Base-by-base conservation (phyloP, 1,139 yeast species). In the Geotrichum australiense region DNA sequence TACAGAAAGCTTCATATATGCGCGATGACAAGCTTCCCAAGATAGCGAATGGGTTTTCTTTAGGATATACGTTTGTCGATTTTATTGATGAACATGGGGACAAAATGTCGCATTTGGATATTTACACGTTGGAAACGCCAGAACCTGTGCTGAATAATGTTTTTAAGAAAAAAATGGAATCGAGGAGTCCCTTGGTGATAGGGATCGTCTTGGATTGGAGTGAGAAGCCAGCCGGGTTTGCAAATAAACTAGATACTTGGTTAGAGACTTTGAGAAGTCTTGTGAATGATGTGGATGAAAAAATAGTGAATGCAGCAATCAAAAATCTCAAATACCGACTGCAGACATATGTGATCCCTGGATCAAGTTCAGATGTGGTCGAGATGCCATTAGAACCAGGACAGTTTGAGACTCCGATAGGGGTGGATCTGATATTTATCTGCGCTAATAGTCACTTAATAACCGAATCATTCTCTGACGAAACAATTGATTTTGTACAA, bases 401-500 rank as follows among this genome's bases (percentile, higher is more conserved):
- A 5, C 62, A 58, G 41, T 58, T 53, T 36, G 65, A 59, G 15
- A 21, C 40, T 5, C 65, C 65, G 5, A 41, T 63, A 12, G 65
- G 65, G 0, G 46, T 61, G 4, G 61, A 61, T 26, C 37, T 61
- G 12, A 27, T 59, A 34, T 46, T 61, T 4, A 53, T 55, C 16
- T 52, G 55, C 1, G 50, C 56, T 27, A 61, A 57, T 5, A 58
- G 32, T 7, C 25, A 24, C 26, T 26, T 16, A 16, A 28, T 27
- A 19, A 23, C 32, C 16, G 16, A 41, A 25, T 42, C 42, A 10
- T 34, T 46, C 22, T 43, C 53, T 3, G 62, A 61, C 34, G 59
- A 57, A 14, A 45, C 48, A 1, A 40, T 70, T 23, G 78, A 73
- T 43, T 65, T 54, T 41, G 53, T 69, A 2, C 86, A 81, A 53